These are phyloP conservation scores for Fusarium tupiense DNA, from an alignment of 2,329 filamentous ascomycete species.

Conservation along the genomic window DNA sequence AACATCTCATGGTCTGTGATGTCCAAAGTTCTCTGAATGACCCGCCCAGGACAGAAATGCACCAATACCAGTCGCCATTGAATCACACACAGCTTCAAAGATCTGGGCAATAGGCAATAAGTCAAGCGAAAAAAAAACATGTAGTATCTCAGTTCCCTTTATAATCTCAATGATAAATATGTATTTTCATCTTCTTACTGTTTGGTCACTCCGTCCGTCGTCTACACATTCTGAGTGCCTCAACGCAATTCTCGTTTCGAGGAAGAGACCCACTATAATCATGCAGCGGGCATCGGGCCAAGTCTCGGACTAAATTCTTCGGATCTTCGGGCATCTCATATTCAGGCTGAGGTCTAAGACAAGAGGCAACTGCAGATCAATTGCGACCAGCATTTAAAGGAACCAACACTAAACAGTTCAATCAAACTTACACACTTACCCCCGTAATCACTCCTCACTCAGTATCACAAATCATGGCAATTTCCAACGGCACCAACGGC, in stretches of 20 bases:
- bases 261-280: background rate
- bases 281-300: slow-evolving; percentile 3
- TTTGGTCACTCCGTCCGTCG: rapidly evolving
- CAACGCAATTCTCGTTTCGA: background rate
- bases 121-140: no score
- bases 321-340: background rate
- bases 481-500: background rate
- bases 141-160: no score
- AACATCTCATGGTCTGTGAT: rapidly evolving
- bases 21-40: no score
- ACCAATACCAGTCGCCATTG: no score
- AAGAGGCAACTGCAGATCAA: background rate
- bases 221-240: background rate
- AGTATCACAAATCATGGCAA: background rate
- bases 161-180: rapidly evolving
- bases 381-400: background rate
- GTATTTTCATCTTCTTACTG: no score
- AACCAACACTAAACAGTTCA: background rate
- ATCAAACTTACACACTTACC: background rate
- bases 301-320: background rate
- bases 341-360: background rate
- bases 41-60: no score
- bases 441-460: background rate
- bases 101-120: rapidly evolving
- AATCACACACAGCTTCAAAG: no score